These are phyloP conservation scores for Chaetoscypha palmicola DNA, from an alignment of 2,329 filamentous ascomycete species.

Conservation along the genomic window DNA sequence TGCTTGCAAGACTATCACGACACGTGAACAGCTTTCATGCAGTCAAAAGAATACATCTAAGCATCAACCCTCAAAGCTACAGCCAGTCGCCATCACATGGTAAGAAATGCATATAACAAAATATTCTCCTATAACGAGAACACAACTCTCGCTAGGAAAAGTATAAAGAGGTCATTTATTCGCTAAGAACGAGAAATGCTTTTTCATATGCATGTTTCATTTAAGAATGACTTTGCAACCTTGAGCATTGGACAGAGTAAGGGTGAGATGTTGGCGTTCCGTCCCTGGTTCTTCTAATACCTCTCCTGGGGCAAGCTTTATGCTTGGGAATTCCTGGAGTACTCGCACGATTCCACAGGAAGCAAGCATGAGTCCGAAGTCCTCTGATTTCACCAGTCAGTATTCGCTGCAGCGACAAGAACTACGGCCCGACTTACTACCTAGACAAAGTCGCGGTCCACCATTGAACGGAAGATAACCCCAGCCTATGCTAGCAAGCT, in stretches of 20 bases:
- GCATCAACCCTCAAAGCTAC: no score
- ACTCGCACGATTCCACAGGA: slow-evolving; percentile 16
- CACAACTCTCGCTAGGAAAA: no score
- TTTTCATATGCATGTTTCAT: no score
- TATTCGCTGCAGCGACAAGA: slow-evolving; percentile 2
- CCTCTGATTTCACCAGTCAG: slow-evolving; percentile 12
- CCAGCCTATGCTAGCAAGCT: slow-evolving; percentile 31
- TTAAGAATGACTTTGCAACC: slow-evolving; percentile 17
- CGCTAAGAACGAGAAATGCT: no score
- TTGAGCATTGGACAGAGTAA: slow-evolving; percentile 14
- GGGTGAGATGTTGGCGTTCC: slow-evolving; percentile 16
- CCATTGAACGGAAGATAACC: slow-evolving; percentile 1
- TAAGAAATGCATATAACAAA: no score
- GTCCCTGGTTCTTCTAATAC: slow-evolving; percentile 12
- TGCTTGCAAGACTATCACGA: no score
- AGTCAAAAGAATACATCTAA: no score
- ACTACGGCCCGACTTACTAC: neutral
- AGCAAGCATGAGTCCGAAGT: slow-evolving; percentile 17
- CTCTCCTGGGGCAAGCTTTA: slow-evolving; percentile 11
- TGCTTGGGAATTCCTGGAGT: slow-evolving; percentile 13
- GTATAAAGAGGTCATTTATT: no score
- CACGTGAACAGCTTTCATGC: no score
- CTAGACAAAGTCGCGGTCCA: slow-evolving; percentile 1
- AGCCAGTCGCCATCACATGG: no score
- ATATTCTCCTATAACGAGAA: no score